phyloP scores from a whole-genome alignment of 202 grass and related monocot genomes.

The Setaria italica region DNA sequence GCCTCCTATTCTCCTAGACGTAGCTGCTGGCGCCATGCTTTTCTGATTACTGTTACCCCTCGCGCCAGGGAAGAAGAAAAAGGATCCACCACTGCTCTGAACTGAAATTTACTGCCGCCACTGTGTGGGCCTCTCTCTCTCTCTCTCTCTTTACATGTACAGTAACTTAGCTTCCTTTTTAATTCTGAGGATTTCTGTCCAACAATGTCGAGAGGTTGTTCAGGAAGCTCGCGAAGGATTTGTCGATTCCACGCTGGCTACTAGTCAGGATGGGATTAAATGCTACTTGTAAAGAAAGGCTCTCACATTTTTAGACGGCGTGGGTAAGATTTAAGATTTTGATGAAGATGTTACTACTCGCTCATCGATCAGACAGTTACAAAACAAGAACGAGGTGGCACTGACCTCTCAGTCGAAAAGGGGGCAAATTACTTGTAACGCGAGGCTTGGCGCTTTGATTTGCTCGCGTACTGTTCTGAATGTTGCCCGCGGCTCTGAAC shows the following conservation, averaged over 20 bases:
- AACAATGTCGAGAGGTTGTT: background rate
- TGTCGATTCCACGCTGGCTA: no score
- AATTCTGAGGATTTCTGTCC: no score
- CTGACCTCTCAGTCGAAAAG: background rate
- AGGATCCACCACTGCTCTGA: background rate
- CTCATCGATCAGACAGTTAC: background rate
- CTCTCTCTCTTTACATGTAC: background rate
- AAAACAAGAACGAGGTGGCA: background rate
- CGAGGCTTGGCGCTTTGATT: background rate
- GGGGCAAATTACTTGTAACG: background rate
- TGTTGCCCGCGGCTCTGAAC: slow-evolving; percentile 23
- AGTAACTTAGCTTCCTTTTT: no score
- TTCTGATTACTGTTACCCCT: slow-evolving; percentile 1
- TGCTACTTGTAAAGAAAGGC: background rate
- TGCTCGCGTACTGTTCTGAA: background rate
- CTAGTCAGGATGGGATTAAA: no score
- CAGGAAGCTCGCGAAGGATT: no score
- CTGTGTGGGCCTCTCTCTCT: no score
- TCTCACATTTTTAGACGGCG: no score
- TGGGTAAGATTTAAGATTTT: no score
- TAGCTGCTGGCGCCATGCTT: background rate
- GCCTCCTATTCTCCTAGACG: background rate
- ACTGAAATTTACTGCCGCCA: background rate
- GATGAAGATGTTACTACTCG: no score
- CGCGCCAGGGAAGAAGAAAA: background rate